These are phyloP conservation scores for Dunaliella salina DNA, from an alignment of 163 green algal genomes.

Conservation along the genomic window DNA sequence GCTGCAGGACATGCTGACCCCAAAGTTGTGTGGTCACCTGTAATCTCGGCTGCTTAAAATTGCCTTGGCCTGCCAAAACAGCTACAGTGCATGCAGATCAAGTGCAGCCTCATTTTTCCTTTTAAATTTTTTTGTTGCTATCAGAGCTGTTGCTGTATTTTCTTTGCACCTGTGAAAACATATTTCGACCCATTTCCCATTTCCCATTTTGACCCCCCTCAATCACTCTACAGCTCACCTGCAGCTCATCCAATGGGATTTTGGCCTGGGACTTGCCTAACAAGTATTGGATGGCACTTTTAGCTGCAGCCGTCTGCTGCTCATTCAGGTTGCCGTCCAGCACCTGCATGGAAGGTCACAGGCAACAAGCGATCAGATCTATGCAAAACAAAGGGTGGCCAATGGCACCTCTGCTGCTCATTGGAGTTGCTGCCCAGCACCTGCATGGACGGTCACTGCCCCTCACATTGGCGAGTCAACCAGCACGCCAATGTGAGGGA, in stretches of 20 bases:
- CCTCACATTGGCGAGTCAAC: too few species aligned
- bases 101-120: background rate
- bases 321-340: background rate
- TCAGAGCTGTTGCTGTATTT: too few species aligned
- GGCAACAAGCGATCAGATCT: too few species aligned
- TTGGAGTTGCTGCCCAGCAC: too few species aligned
- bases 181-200: too few species aligned
- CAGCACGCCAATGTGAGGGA: too few species aligned
- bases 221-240: background rate
- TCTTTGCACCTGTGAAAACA: background rate
- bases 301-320: background rate
- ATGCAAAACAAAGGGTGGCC: too few species aligned
- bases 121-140: too few species aligned
- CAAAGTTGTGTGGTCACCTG: background rate
- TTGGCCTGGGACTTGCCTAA: constrained; percentile 9
- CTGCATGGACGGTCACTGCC: too few species aligned
- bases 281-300: constrained; percentile 1
- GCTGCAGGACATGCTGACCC: too few species aligned
- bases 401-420: too few species aligned
- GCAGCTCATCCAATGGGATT: constrained; percentile 16
- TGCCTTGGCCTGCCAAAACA: background rate
- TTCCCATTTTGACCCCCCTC: too few species aligned
- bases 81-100: background rate
- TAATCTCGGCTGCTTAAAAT: background rate
- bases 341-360: background rate